Conservation (phyloP, 257 asterid species). For the Echium plantagineum region DNA sequence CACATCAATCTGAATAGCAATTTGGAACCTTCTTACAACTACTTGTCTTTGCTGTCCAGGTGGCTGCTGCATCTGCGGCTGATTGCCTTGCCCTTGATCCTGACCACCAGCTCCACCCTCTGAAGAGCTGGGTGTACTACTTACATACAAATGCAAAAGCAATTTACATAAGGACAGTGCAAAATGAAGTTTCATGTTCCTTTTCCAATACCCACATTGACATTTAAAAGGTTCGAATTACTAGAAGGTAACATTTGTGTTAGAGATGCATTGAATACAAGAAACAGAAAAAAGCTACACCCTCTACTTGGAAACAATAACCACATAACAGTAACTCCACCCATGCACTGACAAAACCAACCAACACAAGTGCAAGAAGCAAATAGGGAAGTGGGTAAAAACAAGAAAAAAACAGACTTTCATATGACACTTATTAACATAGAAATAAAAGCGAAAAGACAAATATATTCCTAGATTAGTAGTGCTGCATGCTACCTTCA, state of each 20-base stretch:
- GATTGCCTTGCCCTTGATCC: slow-evolving; percentile 61
- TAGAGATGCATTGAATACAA: too few relatives aligned
- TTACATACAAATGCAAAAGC: slow-evolving; percentile 9
- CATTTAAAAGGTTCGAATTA: too few relatives aligned
- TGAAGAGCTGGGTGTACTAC: slow-evolving; percentile 46
- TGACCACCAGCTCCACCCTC: slow-evolving; percentile 43
- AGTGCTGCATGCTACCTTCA: background rate
- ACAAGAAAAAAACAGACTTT: too few relatives aligned
- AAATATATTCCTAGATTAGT: background rate
- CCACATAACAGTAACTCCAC: too few relatives aligned
- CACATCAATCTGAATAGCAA: slow-evolving; percentile 77
- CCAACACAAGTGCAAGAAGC: too few relatives aligned
- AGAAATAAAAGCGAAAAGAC: background rate
- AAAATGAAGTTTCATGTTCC: background rate
- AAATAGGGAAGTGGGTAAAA: too few relatives aligned
- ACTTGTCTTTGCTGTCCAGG: slow-evolving; percentile 68
- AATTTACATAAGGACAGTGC: slow-evolving; percentile 8
- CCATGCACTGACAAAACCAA: too few relatives aligned
- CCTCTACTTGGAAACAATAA: too few relatives aligned
- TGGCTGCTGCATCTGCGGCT: slow-evolving; percentile 38
- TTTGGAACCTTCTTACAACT: slow-evolving; percentile 72
- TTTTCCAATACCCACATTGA: too few relatives aligned
- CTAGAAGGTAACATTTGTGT: too few relatives aligned
- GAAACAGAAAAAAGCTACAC: background rate
- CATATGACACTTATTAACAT: too few relatives aligned